Percentiles rank a stretch among this genome's conserved stretches.
Conservation (phyloP, 1,284 basidiomycete genomes). For the Ustilago xerochloae region DNA sequence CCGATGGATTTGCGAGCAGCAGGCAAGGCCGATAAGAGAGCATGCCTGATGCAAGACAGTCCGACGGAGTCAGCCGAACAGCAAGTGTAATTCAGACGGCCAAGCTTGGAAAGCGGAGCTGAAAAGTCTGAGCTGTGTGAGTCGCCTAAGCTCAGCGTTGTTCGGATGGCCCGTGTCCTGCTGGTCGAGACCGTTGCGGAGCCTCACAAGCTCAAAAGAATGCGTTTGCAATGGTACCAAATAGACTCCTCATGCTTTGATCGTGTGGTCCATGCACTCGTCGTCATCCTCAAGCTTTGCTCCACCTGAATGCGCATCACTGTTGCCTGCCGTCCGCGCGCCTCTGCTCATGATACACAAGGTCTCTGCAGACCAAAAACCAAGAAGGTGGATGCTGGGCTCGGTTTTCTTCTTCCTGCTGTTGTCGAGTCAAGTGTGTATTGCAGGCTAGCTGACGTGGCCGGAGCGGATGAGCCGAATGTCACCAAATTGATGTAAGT, state of each 20-base stretch:
- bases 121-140: not conserved
- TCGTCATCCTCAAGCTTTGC: not conserved
- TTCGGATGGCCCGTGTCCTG: conserved; percentile 1
- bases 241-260: not conserved
- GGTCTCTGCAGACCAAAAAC: no score
- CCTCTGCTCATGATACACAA: no score
- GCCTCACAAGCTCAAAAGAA: no score
- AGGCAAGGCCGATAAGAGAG: no score
- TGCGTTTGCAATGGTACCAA: conserved; percentile 2
- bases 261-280: not conserved
- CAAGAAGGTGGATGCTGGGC: no score
- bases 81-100: not conserved
- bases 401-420: no score
- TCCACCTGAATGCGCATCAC: not conserved
- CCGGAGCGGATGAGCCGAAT: not conserved
- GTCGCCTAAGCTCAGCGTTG: not conserved
- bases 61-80: not conserved
- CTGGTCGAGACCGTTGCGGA: not conserved
- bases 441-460: not conserved
- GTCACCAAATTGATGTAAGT: not conserved
- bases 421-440: no score
- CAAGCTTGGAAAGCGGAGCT: not conserved
- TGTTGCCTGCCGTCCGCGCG: not conserved
- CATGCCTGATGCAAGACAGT: conserved; percentile 1
- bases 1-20: no score